Base-by-base conservation (phyloP, 1,284 basidiomycete genomes). In the Lignosus rhinocerotis region DNA sequence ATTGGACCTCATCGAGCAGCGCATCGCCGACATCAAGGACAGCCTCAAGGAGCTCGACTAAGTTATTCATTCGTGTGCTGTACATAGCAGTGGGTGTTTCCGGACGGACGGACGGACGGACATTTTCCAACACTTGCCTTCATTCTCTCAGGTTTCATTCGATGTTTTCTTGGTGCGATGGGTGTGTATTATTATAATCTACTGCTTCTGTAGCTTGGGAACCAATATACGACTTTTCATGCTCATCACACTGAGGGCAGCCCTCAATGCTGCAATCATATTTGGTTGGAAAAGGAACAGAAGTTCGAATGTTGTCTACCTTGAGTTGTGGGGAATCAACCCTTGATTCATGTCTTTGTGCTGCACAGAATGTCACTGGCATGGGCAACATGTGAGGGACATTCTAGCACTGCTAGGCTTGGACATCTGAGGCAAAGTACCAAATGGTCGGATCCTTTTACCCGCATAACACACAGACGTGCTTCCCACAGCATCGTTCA, bases 1-100 rank as follows among this genome's bases (percentile, higher is more conserved):
- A 60, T 73, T 91, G 66, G 85, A 88, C 65, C 64, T 58, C 45
- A 60, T 72, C 54, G 69, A 72, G 61, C 66, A 68, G 58, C 69
- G 71, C 32, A 65, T 73, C 33, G 54, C 56, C 19, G 58, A 56
- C 17, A 53, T 73, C 45, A 58, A 66, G 50, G 61, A 61, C 45
- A 68, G 61, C 53, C 30, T 71, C 33, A 49, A 61, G 56, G 63
- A 67, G 39, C 55, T 67, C 31, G 67, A 68, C 38, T 53, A 45
- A 41, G 16, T 48, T 46, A 9, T 30, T 39, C 45, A 9, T 30
- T 39, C 45, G 50, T 61, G 25, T 44, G 58, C 41, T 53, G 17
- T 39, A 14, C 9, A 39, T 11, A 21, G 6, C 34, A 9, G 36
- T 8, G 19, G 19, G 45, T 14, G 47, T 25, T 14, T 41, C 17